Evolutionary conservation across 1,139 yeast genomes (phyloP).

Genomic region (Yamadazyma aaseri): DNA sequence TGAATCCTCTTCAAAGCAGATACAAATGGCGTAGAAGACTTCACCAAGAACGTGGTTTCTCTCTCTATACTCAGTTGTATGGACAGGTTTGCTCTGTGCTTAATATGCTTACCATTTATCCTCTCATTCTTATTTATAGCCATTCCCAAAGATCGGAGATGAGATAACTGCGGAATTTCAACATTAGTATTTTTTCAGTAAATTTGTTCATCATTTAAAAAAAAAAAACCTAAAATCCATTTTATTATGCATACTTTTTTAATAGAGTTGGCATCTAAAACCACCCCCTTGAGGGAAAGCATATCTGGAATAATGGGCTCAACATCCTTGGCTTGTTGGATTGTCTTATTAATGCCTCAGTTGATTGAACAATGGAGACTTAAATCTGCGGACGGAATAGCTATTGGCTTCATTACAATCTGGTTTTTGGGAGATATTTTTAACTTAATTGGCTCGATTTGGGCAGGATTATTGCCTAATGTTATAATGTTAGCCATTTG

Average conservation of each 20-base stretch:
- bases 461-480: conserved; percentile 72
- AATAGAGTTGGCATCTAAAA: not conserved
- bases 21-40: conserved; percentile 58
- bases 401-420: conserved; percentile 63
- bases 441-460: conserved; percentile 65
- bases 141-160: too few species aligned
- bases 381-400: conserved; percentile 77
- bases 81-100: conserved; percentile 44
- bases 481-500: conserved; percentile 69
- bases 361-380: conserved; percentile 78
- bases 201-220: too few species aligned
- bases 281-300: conserved; percentile 29
- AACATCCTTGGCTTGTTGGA: conserved; percentile 72
- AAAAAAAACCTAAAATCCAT: too few species aligned
- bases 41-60: conserved; percentile 53
- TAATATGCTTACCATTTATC: conserved; percentile 34
- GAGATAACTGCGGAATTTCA: too few species aligned
- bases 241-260: not conserved
- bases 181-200: too few species aligned
- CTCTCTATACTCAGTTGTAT: conserved; percentile 31
- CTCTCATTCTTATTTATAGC: too few species aligned
- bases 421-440: conserved; percentile 77
- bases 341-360: conserved; percentile 77
- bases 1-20: conserved; percentile 60
- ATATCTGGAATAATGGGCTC: conserved; percentile 70